A percentile compares a stretch with the other conserved stretches of the same genome.
These are phyloP conservation scores for Chlorella variabilis DNA, from an alignment of 163 green algal genomes.

Conservation along the genomic window DNA sequence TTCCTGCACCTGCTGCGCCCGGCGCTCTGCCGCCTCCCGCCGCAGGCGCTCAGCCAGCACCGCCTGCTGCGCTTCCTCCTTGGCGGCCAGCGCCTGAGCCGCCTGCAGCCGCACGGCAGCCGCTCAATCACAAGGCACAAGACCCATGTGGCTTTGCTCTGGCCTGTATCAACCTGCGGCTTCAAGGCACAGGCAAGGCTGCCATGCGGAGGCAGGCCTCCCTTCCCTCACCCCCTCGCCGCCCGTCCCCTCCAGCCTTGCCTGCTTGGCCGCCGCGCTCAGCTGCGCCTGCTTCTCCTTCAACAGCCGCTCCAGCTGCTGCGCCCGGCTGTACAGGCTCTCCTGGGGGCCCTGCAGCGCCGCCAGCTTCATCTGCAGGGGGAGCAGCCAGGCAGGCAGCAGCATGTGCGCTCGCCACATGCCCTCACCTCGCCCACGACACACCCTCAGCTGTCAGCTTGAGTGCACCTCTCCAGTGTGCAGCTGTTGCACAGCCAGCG, in stretches of 20 bases:
- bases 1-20: neutral
- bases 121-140: too few relatives aligned
- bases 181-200: neutral
- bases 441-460: too few relatives aligned
- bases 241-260: too few relatives aligned
- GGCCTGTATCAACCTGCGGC: too few relatives aligned
- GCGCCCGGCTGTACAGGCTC: neutral
- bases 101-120: neutral
- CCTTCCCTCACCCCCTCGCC: too few relatives aligned
- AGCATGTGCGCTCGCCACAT: too few relatives aligned
- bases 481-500: too few relatives aligned
- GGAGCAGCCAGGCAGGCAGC: neutral
- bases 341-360: slow-evolving; percentile 15
- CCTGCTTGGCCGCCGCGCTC: slow-evolving; percentile 14
- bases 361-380: slow-evolving; percentile 10
- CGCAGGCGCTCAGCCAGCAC: neutral
- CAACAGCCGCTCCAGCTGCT: slow-evolving; percentile 26
- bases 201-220: neutral
- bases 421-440: too few relatives aligned
- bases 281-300: slow-evolving; percentile 19
- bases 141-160: too few relatives aligned
- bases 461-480: too few relatives aligned
- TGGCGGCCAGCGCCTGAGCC: neutral
- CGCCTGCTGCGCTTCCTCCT: slow-evolving; percentile 12
- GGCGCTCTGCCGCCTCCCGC: slow-evolving; percentile 2